Base-by-base conservation (phyloP, 208 protist species). In the Leishmania aethiopica region DNA sequence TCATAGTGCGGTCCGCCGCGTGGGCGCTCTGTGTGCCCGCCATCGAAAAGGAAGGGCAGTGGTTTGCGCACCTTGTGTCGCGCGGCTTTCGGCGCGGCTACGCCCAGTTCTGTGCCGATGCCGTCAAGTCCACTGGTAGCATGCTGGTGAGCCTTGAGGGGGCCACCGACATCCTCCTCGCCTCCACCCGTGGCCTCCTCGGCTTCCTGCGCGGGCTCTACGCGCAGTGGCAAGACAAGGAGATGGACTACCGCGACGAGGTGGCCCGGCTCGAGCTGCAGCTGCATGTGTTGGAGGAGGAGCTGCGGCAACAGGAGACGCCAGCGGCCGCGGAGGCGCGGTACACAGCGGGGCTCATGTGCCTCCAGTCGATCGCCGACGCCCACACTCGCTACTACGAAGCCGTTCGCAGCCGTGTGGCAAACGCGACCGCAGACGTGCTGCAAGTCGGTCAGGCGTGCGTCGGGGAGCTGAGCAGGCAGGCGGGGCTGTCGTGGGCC, bases 221-320 rank as follows among this genome's bases (percentile, higher is more conserved):
- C 89, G 82, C 84, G 51, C 78, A 83, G 45, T 89, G 90, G 78
- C 86, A 90, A 42, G 91, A 94, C 60, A 77, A 83, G n/a, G 83
- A 86, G n/a, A 84, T 88, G 62, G 92, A 95, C 81, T 89, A 94
- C 86, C 86, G 88, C 45, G 94, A 97, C 73, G 77, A 69, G 19
- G 82, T 96, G 35, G 79, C 79, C 22, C 72, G 59, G 71, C 78
- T 94, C 49, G 94, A 97, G 82, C 70, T 55, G 77, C 90, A 90
- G 76, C 86, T 94, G 76, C 53, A 73, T 60, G 62, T 69, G 15
- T 57, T 90, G 32, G 78, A 89, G 35, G 73, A 88, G 22, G 73
- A 80, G 77, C 86, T 97, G 60, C 79, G 67, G 28, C 89, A 90
- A 51, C 89, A 91, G 67, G 86, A 81, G 57, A 91, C 92, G 7